These are phyloP conservation scores for Ulmus americana DNA, from an alignment of 331 rosid species.

Conservation along the genomic window DNA sequence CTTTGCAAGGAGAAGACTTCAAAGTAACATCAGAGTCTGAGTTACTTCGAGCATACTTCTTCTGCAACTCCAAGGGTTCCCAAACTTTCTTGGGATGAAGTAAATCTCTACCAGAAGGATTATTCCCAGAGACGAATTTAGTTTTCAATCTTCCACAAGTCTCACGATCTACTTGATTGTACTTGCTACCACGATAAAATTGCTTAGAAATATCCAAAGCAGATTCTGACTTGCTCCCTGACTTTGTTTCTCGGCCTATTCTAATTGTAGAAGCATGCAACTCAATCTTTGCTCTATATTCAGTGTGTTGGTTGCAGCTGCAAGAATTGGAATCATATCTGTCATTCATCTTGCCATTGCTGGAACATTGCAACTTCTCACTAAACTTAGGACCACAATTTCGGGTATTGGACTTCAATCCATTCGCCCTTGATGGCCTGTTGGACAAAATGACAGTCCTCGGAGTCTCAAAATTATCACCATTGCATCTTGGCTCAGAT, in stretches of 20 bases:
- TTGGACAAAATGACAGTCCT: constrained; percentile 54
- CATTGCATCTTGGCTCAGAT: constrained; percentile 53
- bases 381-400: constrained; percentile 55
- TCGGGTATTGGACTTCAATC: constrained; percentile 55
- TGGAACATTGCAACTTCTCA: constrained; percentile 57
- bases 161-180: constrained; percentile 61
- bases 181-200: constrained; percentile 52
- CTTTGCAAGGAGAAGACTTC: constrained; percentile 38
- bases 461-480: constrained; percentile 53
- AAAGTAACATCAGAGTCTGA: constrained; percentile 61
- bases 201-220: constrained; percentile 58
- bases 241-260: constrained; percentile 49
- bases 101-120: constrained; percentile 50
- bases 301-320: constrained; percentile 61
- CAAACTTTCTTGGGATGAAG: constrained; percentile 74
- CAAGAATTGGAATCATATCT: constrained; percentile 68
- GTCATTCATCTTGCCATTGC: constrained; percentile 46
- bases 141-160: constrained; percentile 57
- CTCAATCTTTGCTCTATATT: constrained; percentile 56
- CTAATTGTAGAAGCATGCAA: constrained; percentile 46
- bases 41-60: constrained; percentile 60
- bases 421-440: constrained; percentile 53
- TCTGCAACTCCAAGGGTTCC: constrained; percentile 76
- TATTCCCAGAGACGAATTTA: constrained; percentile 48
- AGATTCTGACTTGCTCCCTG: constrained; percentile 49